phyloP scores from a whole-genome alignment of 202 grass and related monocot species.

The Elaeis oleifera region DNA sequence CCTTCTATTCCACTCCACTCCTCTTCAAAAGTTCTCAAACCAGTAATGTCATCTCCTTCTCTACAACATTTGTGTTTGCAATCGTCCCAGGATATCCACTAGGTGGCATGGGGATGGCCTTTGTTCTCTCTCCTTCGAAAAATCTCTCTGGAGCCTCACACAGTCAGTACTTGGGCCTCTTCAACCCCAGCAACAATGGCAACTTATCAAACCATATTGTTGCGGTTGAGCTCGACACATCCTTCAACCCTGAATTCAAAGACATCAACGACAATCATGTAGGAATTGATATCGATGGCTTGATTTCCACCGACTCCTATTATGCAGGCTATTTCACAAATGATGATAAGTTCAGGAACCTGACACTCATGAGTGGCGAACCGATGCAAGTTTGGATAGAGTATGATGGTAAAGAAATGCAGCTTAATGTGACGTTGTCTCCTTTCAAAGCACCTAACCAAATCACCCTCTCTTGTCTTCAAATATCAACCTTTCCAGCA shows the following conservation, averaged over 20 bases:
- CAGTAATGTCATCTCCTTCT: constrained; percentile 46
- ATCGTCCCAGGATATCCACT: constrained; percentile 25
- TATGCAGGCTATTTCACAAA: constrained; percentile 38
- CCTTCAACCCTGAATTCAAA: constrained; percentile 13
- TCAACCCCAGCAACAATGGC: constrained; percentile 44
- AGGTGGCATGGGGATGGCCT: constrained; percentile 50
- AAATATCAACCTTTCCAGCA: constrained; percentile 39
- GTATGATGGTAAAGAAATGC: constrained; percentile 40
- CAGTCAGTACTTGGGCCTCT: constrained; percentile 49
- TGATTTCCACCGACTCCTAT: constrained; percentile 43
- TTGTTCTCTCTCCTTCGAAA: constrained; percentile 22
- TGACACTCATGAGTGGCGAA: constrained; percentile 41
- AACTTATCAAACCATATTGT: constrained; percentile 52
- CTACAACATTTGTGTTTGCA: constrained; percentile 54
- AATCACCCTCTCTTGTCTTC: constrained; percentile 37
- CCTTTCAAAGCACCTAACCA: constrained; percentile 24
- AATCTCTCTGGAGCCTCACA: constrained; percentile 32
- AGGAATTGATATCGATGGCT: constrained; percentile 43
- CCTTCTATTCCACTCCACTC: constrained; percentile 40
- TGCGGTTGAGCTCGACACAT: constrained; percentile 64
- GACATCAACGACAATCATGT: constrained; percentile 38
- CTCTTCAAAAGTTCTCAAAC: constrained; percentile 22
- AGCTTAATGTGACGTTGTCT: constrained; percentile 46
- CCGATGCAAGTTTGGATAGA: constrained; percentile 69
- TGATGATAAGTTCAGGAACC: constrained; percentile 35